A percentile compares a stretch with the other conserved stretches of the same genome.
These are phyloP conservation scores for Geotrichum aggregatum DNA, from an alignment of 1,139 yeast species.

Conservation along the genomic window DNA sequence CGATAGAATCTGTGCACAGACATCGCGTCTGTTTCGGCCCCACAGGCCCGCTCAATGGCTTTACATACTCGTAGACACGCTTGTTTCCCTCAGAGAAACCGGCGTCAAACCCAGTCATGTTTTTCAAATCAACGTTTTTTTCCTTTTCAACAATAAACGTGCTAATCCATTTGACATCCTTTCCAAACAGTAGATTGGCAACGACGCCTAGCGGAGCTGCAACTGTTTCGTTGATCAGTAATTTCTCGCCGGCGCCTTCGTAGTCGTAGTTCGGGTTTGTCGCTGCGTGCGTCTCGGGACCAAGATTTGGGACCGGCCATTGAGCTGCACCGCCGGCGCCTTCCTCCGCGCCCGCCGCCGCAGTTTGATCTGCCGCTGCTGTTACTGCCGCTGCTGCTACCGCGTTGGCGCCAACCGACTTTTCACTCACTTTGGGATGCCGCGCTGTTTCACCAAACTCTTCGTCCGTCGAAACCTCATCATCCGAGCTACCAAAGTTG, in stretches of 20 bases:
- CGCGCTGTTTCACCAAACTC: constrained; percentile 27
- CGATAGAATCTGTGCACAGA: constrained; percentile 64
- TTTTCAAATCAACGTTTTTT: constrained; percentile 65
- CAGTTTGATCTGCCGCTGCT: constrained; percentile 18
- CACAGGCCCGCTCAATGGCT: constrained; percentile 76
- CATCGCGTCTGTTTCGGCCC: constrained; percentile 96
- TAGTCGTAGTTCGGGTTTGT: constrained; percentile 51
- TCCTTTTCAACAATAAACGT: constrained; percentile 57
- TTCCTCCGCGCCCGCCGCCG: neutral
- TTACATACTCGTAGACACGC: constrained; percentile 67
- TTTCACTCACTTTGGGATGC: constrained; percentile 9
- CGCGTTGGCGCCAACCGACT: constrained; percentile 10
- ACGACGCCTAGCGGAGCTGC: constrained; percentile 81
- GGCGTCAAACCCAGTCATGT: constrained; percentile 49
- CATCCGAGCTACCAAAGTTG: constrained; percentile 22
- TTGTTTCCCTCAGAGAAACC: constrained; percentile 38
- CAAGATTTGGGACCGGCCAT: constrained; percentile 42
- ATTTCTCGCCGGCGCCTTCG: constrained; percentile 54
- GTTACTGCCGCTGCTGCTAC: constrained; percentile 23
- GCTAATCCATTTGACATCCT: constrained; percentile 56
- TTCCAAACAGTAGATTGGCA: constrained; percentile 66
- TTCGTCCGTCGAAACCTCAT: constrained; percentile 22
- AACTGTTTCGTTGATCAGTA: constrained; percentile 57
- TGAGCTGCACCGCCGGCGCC: constrained; percentile 7
- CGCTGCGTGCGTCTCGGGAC: constrained; percentile 56